Base-by-base conservation (phyloP, 2,329 filamentous ascomycete genomes). In the Aspergillus pseudonomiae region DNA sequence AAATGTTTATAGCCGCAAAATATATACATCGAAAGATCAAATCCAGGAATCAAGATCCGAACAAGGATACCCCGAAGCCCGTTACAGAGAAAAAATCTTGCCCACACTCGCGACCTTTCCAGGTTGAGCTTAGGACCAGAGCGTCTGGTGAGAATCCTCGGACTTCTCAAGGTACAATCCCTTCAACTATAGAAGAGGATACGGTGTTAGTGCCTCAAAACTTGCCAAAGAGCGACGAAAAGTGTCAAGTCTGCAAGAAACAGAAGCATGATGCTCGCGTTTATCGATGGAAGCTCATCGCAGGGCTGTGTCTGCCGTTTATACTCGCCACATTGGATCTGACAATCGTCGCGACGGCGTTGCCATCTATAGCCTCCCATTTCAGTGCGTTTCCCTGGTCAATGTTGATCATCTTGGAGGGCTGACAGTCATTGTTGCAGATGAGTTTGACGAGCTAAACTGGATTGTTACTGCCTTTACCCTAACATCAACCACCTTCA, bases 401-500 rank as follows among this genome's bases (percentile, higher is more conserved):
- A 2, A 14, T 6, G 16, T 19, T 10, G 16, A 19, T 30, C 34
- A 2, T 21, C 48, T 55, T 10, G 34, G 34, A 56, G 3, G 4
- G 1, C 65, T 64, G 28, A 54, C 10, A 7, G 19, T 30, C 1
- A 52, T 34, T 0, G 2, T 19, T 32, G 14, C 61, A 84, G 83
- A 82, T 64, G 73, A 87, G 70, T 72, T 87, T 5, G 81, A 84
- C 21, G 84, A 89, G 68, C 80, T 89, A 2, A 90, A 89, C 70
- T 91, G 88, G 88, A 89, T 92, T 70, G 85, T 91, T 21, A 88
- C 89, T 0, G 82, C 88, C 7, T 91, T 90, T 75, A 91, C 88
- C 59, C 79, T 92, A 16, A 89, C 88, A 0, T 86, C 86, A 0
- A 88, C 89, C 1, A 85, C 88, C 1, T 91, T 90, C 67, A 87